Conservation (phyloP, 1,284 basidiomycete species). For the Naganishia cerealis region DNA sequence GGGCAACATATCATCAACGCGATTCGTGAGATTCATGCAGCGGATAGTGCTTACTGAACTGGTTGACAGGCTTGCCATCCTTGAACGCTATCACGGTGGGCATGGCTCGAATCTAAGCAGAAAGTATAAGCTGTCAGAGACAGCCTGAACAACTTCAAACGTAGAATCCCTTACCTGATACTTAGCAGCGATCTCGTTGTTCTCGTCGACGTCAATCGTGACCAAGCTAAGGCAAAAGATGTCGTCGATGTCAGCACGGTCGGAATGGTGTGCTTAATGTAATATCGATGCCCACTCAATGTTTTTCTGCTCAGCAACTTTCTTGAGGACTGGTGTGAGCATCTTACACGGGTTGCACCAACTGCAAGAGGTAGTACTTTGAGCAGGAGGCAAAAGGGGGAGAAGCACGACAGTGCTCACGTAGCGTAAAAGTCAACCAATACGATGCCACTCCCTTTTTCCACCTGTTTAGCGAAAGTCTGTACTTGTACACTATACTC, state of each 20-base stretch:
- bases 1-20: background rate
- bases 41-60: conserved; percentile 47
- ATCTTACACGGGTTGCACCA: conserved; percentile 55
- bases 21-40: background rate
- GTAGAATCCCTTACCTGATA: conserved; percentile 45
- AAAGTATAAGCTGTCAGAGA: background rate
- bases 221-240: conserved; percentile 42
- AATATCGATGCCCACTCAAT: conserved; percentile 24
- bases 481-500: background rate
- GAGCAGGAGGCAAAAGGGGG: background rate
- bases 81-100: conserved; percentile 54
- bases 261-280: background rate
- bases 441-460: conserved; percentile 34
- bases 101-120: conserved; percentile 46
- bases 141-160: background rate
- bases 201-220: conserved; percentile 51
- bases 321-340: conserved; percentile 49
- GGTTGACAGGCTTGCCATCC: conserved; percentile 50
- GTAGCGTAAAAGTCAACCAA: conserved; percentile 54
- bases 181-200: conserved; percentile 49
- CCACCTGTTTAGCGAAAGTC: conserved; percentile 32
- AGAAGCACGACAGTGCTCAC: conserved; percentile 37
- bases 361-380: conserved; percentile 34
- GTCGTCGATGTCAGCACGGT: background rate
- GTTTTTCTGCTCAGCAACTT: conserved; percentile 44